Evolutionary conservation across 306 rosid genomes (phyloP).

Genomic region (Ochetophila trinervis): DNA sequence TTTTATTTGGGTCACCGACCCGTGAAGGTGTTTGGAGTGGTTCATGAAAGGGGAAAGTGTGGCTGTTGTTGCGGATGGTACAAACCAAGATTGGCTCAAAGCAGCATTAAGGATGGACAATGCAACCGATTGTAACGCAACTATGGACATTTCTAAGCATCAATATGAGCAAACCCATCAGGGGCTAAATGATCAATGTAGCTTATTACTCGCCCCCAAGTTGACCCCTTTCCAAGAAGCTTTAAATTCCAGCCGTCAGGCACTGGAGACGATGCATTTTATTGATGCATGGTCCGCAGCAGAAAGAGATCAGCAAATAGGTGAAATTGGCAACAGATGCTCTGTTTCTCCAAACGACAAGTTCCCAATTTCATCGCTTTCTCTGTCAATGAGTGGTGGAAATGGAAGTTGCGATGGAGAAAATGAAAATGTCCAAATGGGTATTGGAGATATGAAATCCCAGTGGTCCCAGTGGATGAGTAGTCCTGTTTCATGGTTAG

Average conservation of each 20-base stretch:
- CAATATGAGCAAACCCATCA: conserved; percentile 13
- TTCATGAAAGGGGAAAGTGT: conserved; percentile 27
- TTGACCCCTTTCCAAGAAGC: conserved; percentile 5
- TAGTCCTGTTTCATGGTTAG: conserved; percentile 29
- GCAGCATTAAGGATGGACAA: no score
- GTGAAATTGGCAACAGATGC: conserved; percentile 4
- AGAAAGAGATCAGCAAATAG: conserved; percentile 11
- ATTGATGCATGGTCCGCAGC: conserved; percentile 31
- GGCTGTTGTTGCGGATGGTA: conserved; percentile 9
- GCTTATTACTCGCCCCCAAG: conserved; percentile 10
- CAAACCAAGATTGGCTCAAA: conserved; percentile 23
- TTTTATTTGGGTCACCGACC: conserved; percentile 9
- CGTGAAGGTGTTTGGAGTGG: conserved; percentile 33
- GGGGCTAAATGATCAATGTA: conserved; percentile 20
- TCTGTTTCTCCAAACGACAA: conserved; percentile 19
- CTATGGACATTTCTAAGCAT: no score
- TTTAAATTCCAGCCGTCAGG: conserved; percentile 6
- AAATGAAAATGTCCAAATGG: conserved; percentile 13
- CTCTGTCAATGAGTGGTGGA: conserved; percentile 26
- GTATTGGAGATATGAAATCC: conserved; percentile 10
- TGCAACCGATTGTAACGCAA: no score
- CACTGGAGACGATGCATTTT: conserved; percentile 27
- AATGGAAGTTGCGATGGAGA: neutral
- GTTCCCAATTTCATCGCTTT: conserved; percentile 27
- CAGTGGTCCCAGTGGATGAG: conserved; percentile 32